Conservation (phyloP, 2,329 filamentous ascomycete species). For the Fusarium circinatum region DNA sequence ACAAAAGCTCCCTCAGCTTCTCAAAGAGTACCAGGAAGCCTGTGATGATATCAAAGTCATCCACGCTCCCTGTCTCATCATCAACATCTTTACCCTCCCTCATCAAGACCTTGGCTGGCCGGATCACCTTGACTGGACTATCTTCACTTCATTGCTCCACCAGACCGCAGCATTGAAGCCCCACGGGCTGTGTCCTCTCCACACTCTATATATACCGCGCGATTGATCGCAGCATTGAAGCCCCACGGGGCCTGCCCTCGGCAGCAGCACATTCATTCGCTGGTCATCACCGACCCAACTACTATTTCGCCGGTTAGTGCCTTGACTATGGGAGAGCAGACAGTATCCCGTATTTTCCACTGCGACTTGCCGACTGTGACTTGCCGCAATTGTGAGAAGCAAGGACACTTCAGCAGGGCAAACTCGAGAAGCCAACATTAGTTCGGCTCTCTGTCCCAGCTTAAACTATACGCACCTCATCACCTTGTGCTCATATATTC, state of each 20-base stretch:
- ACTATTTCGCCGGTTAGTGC: neutral
- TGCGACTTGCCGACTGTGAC: slow-evolving; percentile 50
- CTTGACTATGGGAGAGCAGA: neutral
- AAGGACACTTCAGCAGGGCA: slow-evolving; percentile 72
- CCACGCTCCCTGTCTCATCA: neutral
- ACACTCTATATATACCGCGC: too few relatives aligned
- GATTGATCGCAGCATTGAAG: too few relatives aligned
- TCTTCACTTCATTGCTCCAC: too few relatives aligned
- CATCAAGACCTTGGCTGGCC: too few relatives aligned
- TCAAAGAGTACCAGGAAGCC: slow-evolving; percentile 60
- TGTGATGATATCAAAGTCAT: slow-evolving; percentile 64
- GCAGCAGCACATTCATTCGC: neutral
- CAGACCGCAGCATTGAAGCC: too few relatives aligned
- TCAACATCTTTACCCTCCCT: neutral
- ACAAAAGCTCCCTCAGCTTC: slow-evolving; percentile 58
- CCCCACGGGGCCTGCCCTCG: neutral
- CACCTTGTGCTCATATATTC: neutral
- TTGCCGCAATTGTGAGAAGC: slow-evolving; percentile 73
- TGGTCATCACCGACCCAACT: neutral
- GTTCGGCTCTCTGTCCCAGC: slow-evolving; percentile 61
- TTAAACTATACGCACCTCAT: slow-evolving; percentile 59
- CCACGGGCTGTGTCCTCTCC: too few relatives aligned
- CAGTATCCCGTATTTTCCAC: neutral
- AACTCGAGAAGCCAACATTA: slow-evolving; percentile 71
- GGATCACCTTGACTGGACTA: too few relatives aligned